These are phyloP conservation scores for Aureobasidium namibiae DNA, from an alignment of 2,329 filamentous ascomycete genomes.

Conservation along the genomic window DNA sequence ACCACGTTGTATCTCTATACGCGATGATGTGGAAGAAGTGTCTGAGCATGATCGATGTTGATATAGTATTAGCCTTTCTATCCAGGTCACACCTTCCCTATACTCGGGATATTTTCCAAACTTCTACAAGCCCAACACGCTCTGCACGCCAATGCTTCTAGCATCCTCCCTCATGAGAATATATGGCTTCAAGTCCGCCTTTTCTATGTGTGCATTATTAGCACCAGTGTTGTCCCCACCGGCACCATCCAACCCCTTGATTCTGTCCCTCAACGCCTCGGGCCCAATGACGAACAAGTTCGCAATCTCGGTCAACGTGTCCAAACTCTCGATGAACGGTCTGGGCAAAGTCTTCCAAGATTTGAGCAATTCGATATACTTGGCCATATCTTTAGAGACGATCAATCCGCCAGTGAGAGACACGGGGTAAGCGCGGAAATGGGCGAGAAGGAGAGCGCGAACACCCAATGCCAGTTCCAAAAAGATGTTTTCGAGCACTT, in stretches of 20 bases:
- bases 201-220: conserved; percentile 25
- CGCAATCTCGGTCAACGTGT: conserved; percentile 85
- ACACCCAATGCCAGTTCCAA: conserved; percentile 76
- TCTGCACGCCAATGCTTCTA: conserved; percentile 71
- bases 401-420: conserved; percentile 90
- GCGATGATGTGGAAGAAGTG: too few relatives aligned
- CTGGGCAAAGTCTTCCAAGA: conserved; percentile 58
- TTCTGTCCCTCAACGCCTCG: conserved; percentile 43
- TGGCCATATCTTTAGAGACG: conserved; percentile 91
- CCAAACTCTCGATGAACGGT: conserved; percentile 50
- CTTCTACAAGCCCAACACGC: conserved; percentile 52
- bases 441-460: conserved; percentile 72
- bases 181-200: conserved; percentile 65
- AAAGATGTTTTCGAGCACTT: conserved; percentile 74
- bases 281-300: conserved; percentile 88
- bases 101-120: too few relatives aligned
- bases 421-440: conserved; percentile 90
- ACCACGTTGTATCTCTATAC: too few relatives aligned
- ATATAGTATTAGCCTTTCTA: too few relatives aligned
- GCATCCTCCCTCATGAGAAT: conserved; percentile 79
- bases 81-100: too few relatives aligned
- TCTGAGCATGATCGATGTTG: too few relatives aligned
- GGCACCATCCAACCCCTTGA: conserved; percentile 33
- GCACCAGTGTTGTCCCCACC: background rate
- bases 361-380: conserved; percentile 79